phyloP scores from a whole-genome alignment of 2,329 filamentous ascomycete genomes.

The Pseudogymnoascus sp. region DNA sequence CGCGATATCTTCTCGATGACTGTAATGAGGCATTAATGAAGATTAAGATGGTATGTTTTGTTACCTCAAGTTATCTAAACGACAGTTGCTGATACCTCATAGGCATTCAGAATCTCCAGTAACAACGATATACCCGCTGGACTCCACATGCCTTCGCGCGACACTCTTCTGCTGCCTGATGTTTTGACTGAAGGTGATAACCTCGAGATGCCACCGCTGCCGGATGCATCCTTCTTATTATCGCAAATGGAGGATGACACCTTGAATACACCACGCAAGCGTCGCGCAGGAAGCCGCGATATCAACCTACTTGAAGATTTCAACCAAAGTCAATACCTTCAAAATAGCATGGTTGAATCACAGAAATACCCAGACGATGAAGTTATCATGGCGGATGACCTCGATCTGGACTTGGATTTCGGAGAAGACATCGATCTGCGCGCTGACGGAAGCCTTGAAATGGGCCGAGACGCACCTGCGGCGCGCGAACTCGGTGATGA shows the following conservation, averaged over 20 bases:
- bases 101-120: constrained; percentile 90
- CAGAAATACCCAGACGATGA: constrained; percentile 46
- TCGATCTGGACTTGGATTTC: constrained; percentile 66
- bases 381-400: constrained; percentile 50
- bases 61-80: constrained; percentile 15
- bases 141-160: constrained; percentile 70
- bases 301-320: constrained; percentile 63
- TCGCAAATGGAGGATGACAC: constrained; percentile 60
- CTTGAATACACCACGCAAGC: constrained; percentile 44
- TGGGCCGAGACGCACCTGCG: constrained; percentile 75
- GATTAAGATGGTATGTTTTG: constrained; percentile 89
- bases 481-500: constrained; percentile 60
- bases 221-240: constrained; percentile 77
- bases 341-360: constrained; percentile 48
- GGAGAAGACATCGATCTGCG: constrained; percentile 46
- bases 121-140: constrained; percentile 92
- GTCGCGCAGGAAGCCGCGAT: constrained; percentile 50
- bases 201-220: constrained; percentile 67
- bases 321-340: constrained; percentile 71
- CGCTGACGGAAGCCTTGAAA: constrained; percentile 64
- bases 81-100: constrained; percentile 28
- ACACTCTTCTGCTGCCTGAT: constrained; percentile 82
- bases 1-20: constrained; percentile 90
- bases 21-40: constrained; percentile 97
- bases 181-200: constrained; percentile 87